phyloP scores from a whole-genome alignment of 2,329 filamentous ascomycete genomes.

The Trichoderma sp. region DNA sequence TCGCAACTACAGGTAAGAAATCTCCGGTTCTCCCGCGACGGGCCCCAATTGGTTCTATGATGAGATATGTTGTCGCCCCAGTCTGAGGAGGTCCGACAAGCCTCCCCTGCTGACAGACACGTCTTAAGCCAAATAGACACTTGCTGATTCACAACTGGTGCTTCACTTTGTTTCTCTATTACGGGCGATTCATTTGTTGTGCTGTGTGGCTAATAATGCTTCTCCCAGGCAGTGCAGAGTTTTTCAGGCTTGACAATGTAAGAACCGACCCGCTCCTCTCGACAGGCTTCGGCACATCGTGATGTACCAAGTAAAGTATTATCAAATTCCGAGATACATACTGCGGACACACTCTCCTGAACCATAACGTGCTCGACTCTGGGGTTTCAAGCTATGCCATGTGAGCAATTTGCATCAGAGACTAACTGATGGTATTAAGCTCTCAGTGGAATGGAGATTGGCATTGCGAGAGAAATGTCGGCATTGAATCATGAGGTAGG shows the following conservation, averaged over 20 bases:
- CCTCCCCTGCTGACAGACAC: slow-evolving; percentile 49
- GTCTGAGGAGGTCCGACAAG: slow-evolving; percentile 49
- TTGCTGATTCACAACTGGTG: slow-evolving; percentile 39
- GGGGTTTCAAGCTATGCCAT: not conserved
- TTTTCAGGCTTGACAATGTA: slow-evolving; percentile 7
- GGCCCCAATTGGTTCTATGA: slow-evolving; percentile 32
- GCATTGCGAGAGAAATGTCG: not conserved
- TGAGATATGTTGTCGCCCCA: slow-evolving; percentile 51
- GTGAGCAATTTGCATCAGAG: not conserved
- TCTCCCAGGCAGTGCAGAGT: not conserved
- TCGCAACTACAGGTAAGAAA: not conserved
- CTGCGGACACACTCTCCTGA: slow-evolving; percentile 40
- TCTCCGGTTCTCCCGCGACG: not conserved
- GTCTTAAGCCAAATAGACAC: slow-evolving; percentile 59
- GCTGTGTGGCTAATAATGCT: slow-evolving; percentile 25
- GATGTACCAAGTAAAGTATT: slow-evolving; percentile 41
- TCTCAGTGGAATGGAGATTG: not conserved
- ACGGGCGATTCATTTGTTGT: not conserved
- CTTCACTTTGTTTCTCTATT: slow-evolving; percentile 18
- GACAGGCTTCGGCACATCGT: slow-evolving; percentile 28
- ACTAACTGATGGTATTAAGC: not conserved
- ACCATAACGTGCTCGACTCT: slow-evolving; percentile 22
- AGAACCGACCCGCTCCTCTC: not conserved
- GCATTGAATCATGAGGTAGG: slow-evolving; percentile 26
- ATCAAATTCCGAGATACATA: slow-evolving; percentile 45